Base-by-base conservation (phyloP, 75 land plant genomes). In the Pinus taeda region DNA sequence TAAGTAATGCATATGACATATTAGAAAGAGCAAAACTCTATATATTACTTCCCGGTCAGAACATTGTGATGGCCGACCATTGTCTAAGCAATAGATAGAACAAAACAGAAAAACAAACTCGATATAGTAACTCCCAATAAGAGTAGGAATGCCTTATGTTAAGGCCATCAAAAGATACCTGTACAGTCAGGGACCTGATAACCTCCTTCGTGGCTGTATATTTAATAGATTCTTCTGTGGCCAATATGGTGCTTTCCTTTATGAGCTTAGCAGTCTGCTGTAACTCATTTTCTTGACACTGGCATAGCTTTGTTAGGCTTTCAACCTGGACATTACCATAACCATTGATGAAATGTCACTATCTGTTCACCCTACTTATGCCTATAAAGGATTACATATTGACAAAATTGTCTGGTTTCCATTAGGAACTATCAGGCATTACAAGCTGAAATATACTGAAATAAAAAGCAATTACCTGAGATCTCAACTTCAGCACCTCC, bases 401-500 rank as follows among this genome's bases (percentile, higher is more conserved):
- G 24, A 77, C 42, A 18, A 39, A n/a, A 2, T 69, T 64, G 33
- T 3, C 4, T 42, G 53, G 13, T 8, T 8, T 0, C 22, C 49
- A 69, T 69, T 20, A 69, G 42, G 11, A 42, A 24, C 53, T 42
- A 4, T 39, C 18, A 42, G 49, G 13, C 21, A 7, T 69, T 39
- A 42, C 14, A 69, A 69, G 11, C 45, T 69, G 9, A 45, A 69
- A 69, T 69, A n/a, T 69, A 39, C 71, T 60, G 22, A 59, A 4
- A 69, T 20, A 69, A 76, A 71, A 80, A 36, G 8, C 59, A 56
- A 13, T 74, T 84, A 94, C 97, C 97, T 94, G 90, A 73, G 84
- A 76, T 59, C 85, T 76, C 60, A 94, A 76, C 21, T 74, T 82
- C 3, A 72, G 77, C 65, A 90, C 80, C 75, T 93, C 95, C 42